These are phyloP conservation scores for Oidiodendron maius DNA, from an alignment of 495 filamentous ascomycete genomes.

Conservation along the genomic window DNA sequence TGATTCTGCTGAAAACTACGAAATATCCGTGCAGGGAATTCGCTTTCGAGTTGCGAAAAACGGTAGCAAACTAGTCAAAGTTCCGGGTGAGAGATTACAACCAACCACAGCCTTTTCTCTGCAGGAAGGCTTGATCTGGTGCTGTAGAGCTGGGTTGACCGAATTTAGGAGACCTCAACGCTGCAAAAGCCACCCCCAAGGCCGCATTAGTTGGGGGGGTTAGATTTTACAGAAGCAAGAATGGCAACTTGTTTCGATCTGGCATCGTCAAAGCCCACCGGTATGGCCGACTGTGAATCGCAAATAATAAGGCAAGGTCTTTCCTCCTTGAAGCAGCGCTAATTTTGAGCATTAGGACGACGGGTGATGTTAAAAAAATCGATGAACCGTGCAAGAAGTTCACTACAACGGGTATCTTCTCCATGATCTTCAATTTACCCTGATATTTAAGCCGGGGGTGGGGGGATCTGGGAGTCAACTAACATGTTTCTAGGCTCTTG, in stretches of 20 bases:
- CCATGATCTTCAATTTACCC: not conserved
- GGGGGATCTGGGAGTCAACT: constrained; percentile 15
- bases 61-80: constrained; percentile 78
- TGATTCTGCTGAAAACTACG: constrained; percentile 39
- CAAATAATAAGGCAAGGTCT: not conserved
- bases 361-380: constrained; percentile 57
- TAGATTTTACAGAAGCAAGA: constrained; percentile 81
- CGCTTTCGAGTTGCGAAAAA: constrained; percentile 69
- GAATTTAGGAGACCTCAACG: constrained; percentile 52
- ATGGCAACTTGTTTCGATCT: constrained; percentile 81
- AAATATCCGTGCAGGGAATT: constrained; percentile 69
- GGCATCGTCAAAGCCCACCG: constrained; percentile 60
- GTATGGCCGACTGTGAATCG: constrained; percentile 39
- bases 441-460: not conserved
- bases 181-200: constrained; percentile 70
- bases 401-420: constrained; percentile 79
- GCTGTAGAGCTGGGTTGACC: constrained; percentile 36
- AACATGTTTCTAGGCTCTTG: constrained; percentile 61
- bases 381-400: constrained; percentile 83
- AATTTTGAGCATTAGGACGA: constrained; percentile 22
- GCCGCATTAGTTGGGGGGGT: constrained; percentile 73
- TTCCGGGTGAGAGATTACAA: constrained; percentile 53
- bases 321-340: constrained; percentile 1
- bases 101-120: constrained; percentile 15
- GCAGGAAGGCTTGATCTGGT: constrained; percentile 5